Evolutionary conservation across 768 basidiomycete genomes (phyloP).

Genomic region (Jaapia argillacea): DNA sequence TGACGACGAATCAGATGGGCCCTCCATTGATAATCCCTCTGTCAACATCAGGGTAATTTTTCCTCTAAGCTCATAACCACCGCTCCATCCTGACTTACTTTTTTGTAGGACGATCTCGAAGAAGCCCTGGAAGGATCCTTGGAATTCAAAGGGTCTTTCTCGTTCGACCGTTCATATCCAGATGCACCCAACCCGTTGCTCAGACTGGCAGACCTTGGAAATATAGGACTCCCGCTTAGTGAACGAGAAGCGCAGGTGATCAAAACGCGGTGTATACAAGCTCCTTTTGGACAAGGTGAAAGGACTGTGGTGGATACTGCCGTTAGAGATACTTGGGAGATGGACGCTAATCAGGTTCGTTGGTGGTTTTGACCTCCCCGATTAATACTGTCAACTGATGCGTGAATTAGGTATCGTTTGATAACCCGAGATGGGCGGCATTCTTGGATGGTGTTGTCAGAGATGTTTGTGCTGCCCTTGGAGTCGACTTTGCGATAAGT

Average conservation of each 20-base stretch:
- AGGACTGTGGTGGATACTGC: conserved; percentile 30
- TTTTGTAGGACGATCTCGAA: conserved; percentile 25
- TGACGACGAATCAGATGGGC: too few relatives aligned
- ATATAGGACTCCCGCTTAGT: conserved; percentile 33
- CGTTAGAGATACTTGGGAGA: conserved; percentile 42
- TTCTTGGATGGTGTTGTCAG: conserved; percentile 22
- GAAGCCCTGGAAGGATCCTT: conserved; percentile 19
- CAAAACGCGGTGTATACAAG: conserved; percentile 23
- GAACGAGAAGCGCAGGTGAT: conserved; percentile 28
- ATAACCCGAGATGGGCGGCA: conserved; percentile 28
- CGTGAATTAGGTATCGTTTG: conserved; percentile 24
- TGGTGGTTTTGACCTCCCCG: conserved; percentile 3
- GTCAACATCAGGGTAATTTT: too few relatives aligned
- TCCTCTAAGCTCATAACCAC: neutral
- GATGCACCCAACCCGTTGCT: conserved; percentile 32
- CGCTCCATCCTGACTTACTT: neutral
- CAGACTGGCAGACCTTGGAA: conserved; percentile 26
- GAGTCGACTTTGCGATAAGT: conserved; percentile 19
- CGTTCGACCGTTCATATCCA: conserved; percentile 16
- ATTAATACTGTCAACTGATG: too few relatives aligned
- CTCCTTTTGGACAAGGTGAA: conserved; percentile 36
- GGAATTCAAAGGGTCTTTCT: conserved; percentile 24
- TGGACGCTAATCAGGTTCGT: conserved; percentile 29
- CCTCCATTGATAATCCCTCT: too few relatives aligned
- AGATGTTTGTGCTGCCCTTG: conserved; percentile 25